Evolutionary conservation across 768 basidiomycete species (phyloP), one percentile per base, ranked within the genome.

Genomic region (Leucocoprinus leucothites): DNA sequence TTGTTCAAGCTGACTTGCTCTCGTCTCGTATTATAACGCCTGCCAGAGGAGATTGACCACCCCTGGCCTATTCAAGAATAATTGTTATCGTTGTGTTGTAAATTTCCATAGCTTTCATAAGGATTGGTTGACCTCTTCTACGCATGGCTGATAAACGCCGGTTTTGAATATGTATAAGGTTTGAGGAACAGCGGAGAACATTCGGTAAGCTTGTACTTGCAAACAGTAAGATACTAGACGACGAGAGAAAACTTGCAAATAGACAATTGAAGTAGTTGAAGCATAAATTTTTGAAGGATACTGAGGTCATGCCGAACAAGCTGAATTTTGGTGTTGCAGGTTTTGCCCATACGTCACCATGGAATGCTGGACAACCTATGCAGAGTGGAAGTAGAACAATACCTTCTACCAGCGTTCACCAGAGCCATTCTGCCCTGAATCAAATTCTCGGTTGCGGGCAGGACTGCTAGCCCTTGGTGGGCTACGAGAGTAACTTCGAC

Each of bases 401-500:
- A 63, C 58, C 60, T 66, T 79, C 83, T 74, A 89, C 86, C 87
- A 89, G 64, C 86, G 85, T 24, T 74, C 73, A 25, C 68, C 61
- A 26, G 63, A 57, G 65, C 69, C 63, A 54, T 65, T 64, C 57
- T 65, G 56, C 58, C 35, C 48, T n/a, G 53, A 38, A 22, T 65
- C 59, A 60, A 63, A 62, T 56, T 67, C 55, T 60, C 68, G 51
- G 74, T 61, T 53, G 43, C 67, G 64, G 44, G 72, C 67, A 42
- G 72, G 61, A 19, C 78, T 79, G 67, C 79, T 80, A 67, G 88
- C 77, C 51, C 87, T 89, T 57, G 88, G 86, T 21, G 90, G 91
- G 72, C 87, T 90, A 66, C 87, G 80, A 51, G 87, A 89, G 61
- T 89, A 87, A 71, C 87, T 90, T 68, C 81, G 78, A 52, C 90